Percentiles rank a stretch among this genome's conserved stretches.
Conservation (phyloP, 495 filamentous ascomycete species). For the Aspergillus campestris region DNA sequence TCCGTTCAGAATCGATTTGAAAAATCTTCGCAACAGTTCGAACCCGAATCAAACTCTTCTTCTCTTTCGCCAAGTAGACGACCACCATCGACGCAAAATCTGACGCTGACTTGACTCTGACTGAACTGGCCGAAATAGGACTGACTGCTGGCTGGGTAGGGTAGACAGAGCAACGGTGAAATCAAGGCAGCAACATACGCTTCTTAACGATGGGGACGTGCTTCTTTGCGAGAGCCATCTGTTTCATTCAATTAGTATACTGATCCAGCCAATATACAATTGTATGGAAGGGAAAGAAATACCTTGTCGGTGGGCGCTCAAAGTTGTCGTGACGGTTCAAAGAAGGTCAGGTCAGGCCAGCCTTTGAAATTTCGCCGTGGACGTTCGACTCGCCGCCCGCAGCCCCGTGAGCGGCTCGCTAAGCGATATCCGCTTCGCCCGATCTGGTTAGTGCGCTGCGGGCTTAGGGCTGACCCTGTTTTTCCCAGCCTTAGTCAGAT, state of each 20-base stretch:
- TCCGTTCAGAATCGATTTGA: no score
- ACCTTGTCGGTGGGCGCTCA: constrained; percentile 43
- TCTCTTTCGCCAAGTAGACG: not conserved
- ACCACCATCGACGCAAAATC: no score
- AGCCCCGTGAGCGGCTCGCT: constrained; percentile 29
- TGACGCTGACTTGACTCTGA: not conserved
- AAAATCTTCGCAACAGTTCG: no score
- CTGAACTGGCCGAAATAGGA: not conserved
- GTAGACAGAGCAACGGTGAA: not conserved
- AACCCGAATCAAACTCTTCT: no score
- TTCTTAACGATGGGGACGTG: constrained; percentile 99
- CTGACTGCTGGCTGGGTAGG: not conserved
- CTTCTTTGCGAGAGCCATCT: constrained; percentile 99
- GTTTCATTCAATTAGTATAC: constrained; percentile 8
- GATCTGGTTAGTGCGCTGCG: constrained; percentile 2
- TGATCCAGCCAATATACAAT: constrained; percentile 1
- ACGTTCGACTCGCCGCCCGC: constrained; percentile 18
- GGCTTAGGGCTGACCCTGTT: constrained; percentile 4
- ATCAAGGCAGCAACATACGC: constrained; percentile 56
- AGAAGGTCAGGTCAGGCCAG: constrained; percentile 18
- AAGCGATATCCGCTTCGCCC: constrained; percentile 23
- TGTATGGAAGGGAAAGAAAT: constrained; percentile 10
- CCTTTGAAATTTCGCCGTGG: constrained; percentile 6
- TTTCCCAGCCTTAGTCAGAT: no score
- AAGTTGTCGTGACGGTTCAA: constrained; percentile 42